Evolutionary conservation across 306 rosid species (phyloP), one percentile per base, ranked within the genome.

Genomic region (Lathyrus sativus): DNA sequence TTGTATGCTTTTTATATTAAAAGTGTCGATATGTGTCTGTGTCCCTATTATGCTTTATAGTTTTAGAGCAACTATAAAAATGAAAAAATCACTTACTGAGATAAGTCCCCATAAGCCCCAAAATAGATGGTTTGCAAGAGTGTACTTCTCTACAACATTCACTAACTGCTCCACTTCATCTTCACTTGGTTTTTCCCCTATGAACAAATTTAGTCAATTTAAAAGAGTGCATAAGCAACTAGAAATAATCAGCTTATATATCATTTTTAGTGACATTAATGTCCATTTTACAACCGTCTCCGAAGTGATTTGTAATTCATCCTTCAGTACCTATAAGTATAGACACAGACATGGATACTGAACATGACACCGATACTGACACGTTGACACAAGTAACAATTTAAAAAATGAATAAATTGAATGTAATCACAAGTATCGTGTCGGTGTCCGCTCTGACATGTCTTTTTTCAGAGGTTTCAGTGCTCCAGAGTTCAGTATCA

Each of bases 61-160:
- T 22, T 57, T 31, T 18, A 26, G 2, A 1, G 2, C 37, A 62
- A 14, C n/a, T n/a, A 51, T 4, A 9, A 48, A 57, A 29, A 11
- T 35, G 10, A 31, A 59, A 2, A 61, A 61, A 19, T 19, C 55
- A 6, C 73, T 80, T 76, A 93, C 99, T 18, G 99, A 93, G 54
- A 90, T 93, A 42, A 90, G 81, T 59, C 96, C 99, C 99, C 99
- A 93, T 68, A 93, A 76, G 46, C 97, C 95, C 99, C 99, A 93
- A 39, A 88, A 81, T 9, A 93, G 70, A 84, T 93, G 99, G 80
- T 80, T 93, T 64, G 92, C 91, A 49, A 87, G 79, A 55, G 95
- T 84, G 85, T 79, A 90, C 14, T 75, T 87, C 75, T 93, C 96
- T 68, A 62, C 66, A 17, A 77, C 79, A 46, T 72, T 50, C 53